Evolutionary conservation across 2,329 filamentous ascomycete genomes (phyloP).

Genomic region (Hypoxylon sp.): DNA sequence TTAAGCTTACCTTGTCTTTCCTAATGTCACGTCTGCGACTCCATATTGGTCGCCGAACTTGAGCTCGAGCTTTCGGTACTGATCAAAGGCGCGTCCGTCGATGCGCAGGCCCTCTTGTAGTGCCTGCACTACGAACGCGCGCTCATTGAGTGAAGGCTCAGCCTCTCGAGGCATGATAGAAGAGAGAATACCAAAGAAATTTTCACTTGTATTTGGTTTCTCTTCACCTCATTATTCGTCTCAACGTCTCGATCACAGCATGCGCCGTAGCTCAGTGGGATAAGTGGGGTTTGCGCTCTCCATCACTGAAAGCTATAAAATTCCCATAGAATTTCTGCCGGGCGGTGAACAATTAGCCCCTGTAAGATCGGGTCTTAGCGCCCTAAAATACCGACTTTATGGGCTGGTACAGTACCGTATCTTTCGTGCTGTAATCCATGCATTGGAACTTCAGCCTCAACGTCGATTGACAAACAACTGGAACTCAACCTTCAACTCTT

Average conservation of each 20-base stretch:
- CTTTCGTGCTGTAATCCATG: neutral
- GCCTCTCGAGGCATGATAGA: constrained; percentile 89
- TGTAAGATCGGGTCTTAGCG: constrained; percentile 42
- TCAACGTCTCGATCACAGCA: constrained; percentile 13
- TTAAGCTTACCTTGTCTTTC: constrained; percentile 83
- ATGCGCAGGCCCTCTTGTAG: constrained; percentile 85
- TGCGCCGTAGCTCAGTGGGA: constrained; percentile 26
- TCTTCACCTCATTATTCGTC: constrained; percentile 43
- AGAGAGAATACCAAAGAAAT: constrained; percentile 30
- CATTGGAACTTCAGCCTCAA: constrained; percentile 13
- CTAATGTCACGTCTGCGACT: constrained; percentile 86
- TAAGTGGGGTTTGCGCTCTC: constrained; percentile 48
- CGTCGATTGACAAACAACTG: neutral
- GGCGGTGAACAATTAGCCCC: constrained; percentile 60
- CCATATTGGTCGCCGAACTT: constrained; percentile 93
- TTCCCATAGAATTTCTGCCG: constrained; percentile 62
- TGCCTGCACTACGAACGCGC: constrained; percentile 86
- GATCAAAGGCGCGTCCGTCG: constrained; percentile 85
- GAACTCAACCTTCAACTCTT: constrained; percentile 19
- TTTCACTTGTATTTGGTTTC: constrained; percentile 30
- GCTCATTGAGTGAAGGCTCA: constrained; percentile 91
- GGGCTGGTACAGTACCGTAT: neutral
- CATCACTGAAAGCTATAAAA: constrained; percentile 46
- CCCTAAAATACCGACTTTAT: constrained; percentile 32
- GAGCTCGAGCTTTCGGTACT: constrained; percentile 83